phyloP scores from a whole-genome alignment of 2,329 filamentous ascomycete genomes.

The Xylariaceae sp. region DNA sequence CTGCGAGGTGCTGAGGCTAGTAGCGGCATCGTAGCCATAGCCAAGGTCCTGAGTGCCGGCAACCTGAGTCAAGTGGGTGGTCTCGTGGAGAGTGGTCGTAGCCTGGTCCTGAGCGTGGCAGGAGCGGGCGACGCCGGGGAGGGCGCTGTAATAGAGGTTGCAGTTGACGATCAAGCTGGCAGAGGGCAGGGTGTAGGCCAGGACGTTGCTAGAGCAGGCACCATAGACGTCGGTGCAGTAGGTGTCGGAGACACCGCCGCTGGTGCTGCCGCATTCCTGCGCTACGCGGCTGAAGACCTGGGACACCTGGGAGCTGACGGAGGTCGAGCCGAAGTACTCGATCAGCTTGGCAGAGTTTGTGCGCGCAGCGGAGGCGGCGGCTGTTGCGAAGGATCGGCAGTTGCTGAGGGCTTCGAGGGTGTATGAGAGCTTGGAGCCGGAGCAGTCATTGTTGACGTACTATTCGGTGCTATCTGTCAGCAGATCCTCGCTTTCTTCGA shows the following conservation, averaged over 20 bases:
- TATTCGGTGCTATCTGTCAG: constrained; percentile 5
- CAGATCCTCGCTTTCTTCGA: not conserved
- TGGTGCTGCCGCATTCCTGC: constrained; percentile 48
- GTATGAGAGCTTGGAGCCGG: constrained; percentile 39
- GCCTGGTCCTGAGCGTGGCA: constrained; percentile 64
- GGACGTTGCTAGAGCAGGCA: constrained; percentile 45
- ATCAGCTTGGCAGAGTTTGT: constrained; percentile 58
- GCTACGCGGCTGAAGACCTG: constrained; percentile 39
- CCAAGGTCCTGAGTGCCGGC: constrained; percentile 56
- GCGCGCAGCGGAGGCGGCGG: constrained; percentile 50
- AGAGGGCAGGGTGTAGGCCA: constrained; percentile 58
- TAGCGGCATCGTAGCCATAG: constrained; percentile 50
- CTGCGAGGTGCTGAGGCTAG: constrained; percentile 40
- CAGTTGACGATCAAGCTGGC: constrained; percentile 57
- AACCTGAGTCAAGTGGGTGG: constrained; percentile 54
- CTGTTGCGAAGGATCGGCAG: constrained; percentile 48
- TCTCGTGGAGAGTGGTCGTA: constrained; percentile 60
- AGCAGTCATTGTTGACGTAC: constrained; percentile 49
- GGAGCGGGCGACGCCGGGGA: constrained; percentile 42
- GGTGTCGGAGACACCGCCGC: constrained; percentile 44
- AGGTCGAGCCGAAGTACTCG: constrained; percentile 54
- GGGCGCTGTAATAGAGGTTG: constrained; percentile 50
- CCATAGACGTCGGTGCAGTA: constrained; percentile 55
- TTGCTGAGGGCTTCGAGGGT: constrained; percentile 49
- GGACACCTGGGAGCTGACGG: constrained; percentile 40